Evolutionary conservation across 768 basidiomycete genomes (phyloP), one percentile per base, ranked within the genome.

Genomic region (Russula griseocarnosa): DNA sequence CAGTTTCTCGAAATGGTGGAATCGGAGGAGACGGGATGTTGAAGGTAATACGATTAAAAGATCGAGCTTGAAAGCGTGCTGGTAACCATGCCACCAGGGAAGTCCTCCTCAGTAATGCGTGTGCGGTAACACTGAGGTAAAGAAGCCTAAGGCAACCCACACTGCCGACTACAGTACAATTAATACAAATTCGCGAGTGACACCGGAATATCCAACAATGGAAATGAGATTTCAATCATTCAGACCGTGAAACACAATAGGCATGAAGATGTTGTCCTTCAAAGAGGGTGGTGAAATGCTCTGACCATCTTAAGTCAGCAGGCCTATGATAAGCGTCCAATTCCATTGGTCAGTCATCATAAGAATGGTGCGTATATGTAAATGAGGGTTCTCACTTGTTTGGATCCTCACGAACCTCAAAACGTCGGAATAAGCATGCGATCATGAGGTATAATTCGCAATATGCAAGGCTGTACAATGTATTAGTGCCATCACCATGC

Each of bases 401-500:
- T 8, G 3, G 14, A 49, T 67, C 62, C 22, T 67, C 24, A 30
- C 47, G 32, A 60, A 71, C 65, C 11, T 69, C 66, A 7, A 71
- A 59, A 18, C 69, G 70, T 26, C 70, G 68, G 46, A 71, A 66
- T 16, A 71, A 10, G 32, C 69, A 40, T 13, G 61, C 70, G 14
- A 71, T 51, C 13, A 59, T 28, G 24, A 71, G 60, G 50, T 71
- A 65, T 5, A 71, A 32, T 47, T 70, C 60, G 58, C 66, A 65
- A 56, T 66, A 70, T 7, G 65, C 69, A 24, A 62, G 46, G 50
- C 70, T 71, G 56, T 20, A 7, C 16, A n/a, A 30, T 20, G 28
- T 3, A 28, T 50, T 6, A 30, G 18, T 10, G 7, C 2, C 36
- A 1, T 54, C 34, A 62, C 28, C 5, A 50, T 5, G 0, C 10